Evolutionary conservation across 192 early-diverging fungal species (phyloP).

Genomic region (Haplosporangium gracile): DNA sequence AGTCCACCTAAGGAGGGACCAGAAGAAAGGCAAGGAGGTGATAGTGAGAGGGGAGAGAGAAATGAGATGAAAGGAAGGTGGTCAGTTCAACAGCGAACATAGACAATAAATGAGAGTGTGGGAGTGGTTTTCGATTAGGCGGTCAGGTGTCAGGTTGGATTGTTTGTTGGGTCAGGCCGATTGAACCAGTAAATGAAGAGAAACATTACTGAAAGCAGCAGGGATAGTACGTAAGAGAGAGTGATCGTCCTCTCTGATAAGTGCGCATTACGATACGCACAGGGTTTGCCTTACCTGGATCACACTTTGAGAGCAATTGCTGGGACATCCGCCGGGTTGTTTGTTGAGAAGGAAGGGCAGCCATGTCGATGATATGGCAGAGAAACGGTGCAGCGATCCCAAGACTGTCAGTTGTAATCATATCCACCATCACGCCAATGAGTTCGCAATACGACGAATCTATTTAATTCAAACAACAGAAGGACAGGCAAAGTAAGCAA

Average conservation of each 20-base stretch:
- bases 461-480: slow-evolving; percentile 10
- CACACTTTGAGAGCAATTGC: slow-evolving; percentile 60
- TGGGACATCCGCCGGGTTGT: slow-evolving; percentile 60
- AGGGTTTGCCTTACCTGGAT: slow-evolving; percentile 31
- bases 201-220: not conserved
- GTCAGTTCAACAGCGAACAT: not conserved
- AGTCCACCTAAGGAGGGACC: slow-evolving; percentile 25
- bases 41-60: not conserved
- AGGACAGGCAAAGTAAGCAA: not conserved
- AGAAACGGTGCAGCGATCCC: slow-evolving; percentile 62
- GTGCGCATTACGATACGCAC: not conserved
- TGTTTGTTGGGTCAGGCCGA: not conserved
- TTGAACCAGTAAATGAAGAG: not conserved
- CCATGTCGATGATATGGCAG: slow-evolving; percentile 70
- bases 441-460: slow-evolving; percentile 59
- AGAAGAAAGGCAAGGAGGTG: not conserved
- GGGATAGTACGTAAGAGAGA: not conserved
- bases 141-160: not conserved
- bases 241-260: not conserved
- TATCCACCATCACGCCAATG: slow-evolving; percentile 60
- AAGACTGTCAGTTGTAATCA: slow-evolving; percentile 59
- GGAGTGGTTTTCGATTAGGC: not conserved
- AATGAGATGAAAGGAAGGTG: not conserved
- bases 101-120: not conserved
- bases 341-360: slow-evolving; percentile 66